Evolutionary conservation across 768 basidiomycete genomes (phyloP).

Genomic region (Calocera viscosa): DNA sequence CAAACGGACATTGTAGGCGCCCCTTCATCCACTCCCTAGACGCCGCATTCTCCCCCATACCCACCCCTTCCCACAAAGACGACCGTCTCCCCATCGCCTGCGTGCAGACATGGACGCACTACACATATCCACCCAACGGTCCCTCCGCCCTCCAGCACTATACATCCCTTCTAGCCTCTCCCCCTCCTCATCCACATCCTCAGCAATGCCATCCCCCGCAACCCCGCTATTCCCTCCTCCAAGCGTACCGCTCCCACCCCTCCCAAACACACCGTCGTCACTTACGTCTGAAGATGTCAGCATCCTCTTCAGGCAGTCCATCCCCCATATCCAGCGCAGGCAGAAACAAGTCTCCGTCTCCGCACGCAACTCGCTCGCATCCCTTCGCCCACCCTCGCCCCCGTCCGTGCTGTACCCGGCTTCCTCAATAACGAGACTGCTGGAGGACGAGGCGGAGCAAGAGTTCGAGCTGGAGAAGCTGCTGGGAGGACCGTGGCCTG

Average conservation of each 20-base stretch:
- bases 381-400: neutral
- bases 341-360: neutral
- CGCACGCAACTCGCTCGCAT: neutral
- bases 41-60: no score
- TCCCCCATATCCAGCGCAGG: neutral
- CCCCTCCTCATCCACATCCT: neutral
- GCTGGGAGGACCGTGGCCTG: neutral
- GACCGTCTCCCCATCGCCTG: no score
- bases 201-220: neutral
- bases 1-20: no score
- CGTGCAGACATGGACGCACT: neutral
- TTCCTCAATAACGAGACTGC: neutral
- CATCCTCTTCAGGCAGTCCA: slow-evolving; percentile 2
- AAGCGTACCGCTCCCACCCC: neutral
- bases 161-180: neutral
- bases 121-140: neutral
- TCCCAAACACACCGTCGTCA: neutral
- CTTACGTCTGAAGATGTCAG: slow-evolving; percentile 1
- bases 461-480: neutral
- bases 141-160: neutral
- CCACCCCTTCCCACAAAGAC: no score
- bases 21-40: no score
- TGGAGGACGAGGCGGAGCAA: neutral
- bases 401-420: neutral
- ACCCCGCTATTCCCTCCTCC: neutral